Evolutionary conservation across 176 grass and related monocot genomes (phyloP).

Genomic region (Oropetium thomaeum): DNA sequence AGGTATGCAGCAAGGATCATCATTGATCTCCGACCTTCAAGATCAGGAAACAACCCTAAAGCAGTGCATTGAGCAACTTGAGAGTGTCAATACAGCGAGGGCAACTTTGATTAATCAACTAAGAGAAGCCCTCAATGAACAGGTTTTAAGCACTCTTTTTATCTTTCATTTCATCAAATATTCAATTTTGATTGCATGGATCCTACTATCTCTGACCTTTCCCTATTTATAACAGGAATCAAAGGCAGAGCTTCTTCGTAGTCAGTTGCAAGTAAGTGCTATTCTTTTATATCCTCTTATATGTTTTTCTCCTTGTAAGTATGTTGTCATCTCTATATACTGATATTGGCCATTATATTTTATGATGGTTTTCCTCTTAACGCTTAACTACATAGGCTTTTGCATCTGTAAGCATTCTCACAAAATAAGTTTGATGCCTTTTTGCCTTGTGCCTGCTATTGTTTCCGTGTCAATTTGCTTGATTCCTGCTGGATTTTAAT

Average conservation of each 20-base stretch:
- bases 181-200: background rate
- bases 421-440: background rate
- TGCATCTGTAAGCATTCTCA: background rate
- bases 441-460: background rate
- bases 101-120: slow-evolving; percentile 60
- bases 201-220: slow-evolving; percentile 10
- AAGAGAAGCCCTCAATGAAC: slow-evolving; percentile 72
- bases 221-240: slow-evolving; percentile 52
- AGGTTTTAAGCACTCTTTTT: slow-evolving; percentile 49
- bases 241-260: slow-evolving; percentile 48
- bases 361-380: background rate
- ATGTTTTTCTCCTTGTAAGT: background rate
- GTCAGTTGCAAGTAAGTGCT: slow-evolving; percentile 75
- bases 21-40: slow-evolving; percentile 61
- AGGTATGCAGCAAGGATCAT: slow-evolving; percentile 67
- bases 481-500: background rate
- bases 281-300: slow-evolving; percentile 6
- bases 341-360: slow-evolving; percentile 3
- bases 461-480: background rate
- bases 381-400: background rate
- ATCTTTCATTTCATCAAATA: slow-evolving; percentile 9
- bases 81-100: slow-evolving; percentile 47
- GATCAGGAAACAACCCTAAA: slow-evolving; percentile 63
- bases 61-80: slow-evolving; percentile 64
- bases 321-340: slow-evolving; percentile 3